Conservation (phyloP, 1,139 yeast genomes). For the Ogataea hybrid region DNA sequence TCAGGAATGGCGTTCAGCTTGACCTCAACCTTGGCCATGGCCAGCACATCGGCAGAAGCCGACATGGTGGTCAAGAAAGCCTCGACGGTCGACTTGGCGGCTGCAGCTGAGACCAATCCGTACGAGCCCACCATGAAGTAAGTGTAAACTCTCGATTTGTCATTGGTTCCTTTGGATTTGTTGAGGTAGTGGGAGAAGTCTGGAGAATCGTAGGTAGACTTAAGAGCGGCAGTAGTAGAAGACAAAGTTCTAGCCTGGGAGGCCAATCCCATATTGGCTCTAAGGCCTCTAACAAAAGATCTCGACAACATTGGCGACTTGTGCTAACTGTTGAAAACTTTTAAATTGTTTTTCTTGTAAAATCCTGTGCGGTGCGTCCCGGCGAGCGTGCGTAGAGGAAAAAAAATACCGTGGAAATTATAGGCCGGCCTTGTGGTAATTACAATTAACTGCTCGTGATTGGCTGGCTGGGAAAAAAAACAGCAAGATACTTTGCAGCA, state of each 20-base stretch:
- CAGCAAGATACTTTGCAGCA: neutral
- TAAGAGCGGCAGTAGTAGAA: slow-evolving; percentile 49
- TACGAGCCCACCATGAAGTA: slow-evolving; percentile 98
- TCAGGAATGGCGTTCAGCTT: slow-evolving; percentile 92
- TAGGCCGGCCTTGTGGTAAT: slow-evolving; percentile 5
- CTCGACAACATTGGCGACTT: slow-evolving; percentile 28
- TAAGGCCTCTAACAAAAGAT: slow-evolving; percentile 53
- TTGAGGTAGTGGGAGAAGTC: slow-evolving; percentile 83
- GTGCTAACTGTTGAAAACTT: slow-evolving; percentile 11
- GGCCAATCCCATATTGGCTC: slow-evolving; percentile 45
- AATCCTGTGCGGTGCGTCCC: slow-evolving; percentile 6
- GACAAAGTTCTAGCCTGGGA: slow-evolving; percentile 43
- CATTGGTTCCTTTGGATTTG: slow-evolving; percentile 63
- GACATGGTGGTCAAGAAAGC: slow-evolving; percentile 91
- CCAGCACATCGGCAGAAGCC: slow-evolving; percentile 98
- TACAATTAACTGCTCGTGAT: slow-evolving; percentile 10
- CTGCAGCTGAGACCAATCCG: slow-evolving; percentile 92
- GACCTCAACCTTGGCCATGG: slow-evolving; percentile 99
- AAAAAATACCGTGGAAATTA: slow-evolving; percentile 6
- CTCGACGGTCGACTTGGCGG: slow-evolving; percentile 97
- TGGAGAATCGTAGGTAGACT: slow-evolving; percentile 88
- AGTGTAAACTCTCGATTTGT: slow-evolving; percentile 78
- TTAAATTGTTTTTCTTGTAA: slow-evolving; percentile 12
- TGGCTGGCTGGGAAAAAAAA: slow-evolving; percentile 2
- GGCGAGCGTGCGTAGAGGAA: slow-evolving; percentile 9